Evolutionary conservation across 768 basidiomycete species (phyloP).

Genomic region (Galerina sulciceps): DNA sequence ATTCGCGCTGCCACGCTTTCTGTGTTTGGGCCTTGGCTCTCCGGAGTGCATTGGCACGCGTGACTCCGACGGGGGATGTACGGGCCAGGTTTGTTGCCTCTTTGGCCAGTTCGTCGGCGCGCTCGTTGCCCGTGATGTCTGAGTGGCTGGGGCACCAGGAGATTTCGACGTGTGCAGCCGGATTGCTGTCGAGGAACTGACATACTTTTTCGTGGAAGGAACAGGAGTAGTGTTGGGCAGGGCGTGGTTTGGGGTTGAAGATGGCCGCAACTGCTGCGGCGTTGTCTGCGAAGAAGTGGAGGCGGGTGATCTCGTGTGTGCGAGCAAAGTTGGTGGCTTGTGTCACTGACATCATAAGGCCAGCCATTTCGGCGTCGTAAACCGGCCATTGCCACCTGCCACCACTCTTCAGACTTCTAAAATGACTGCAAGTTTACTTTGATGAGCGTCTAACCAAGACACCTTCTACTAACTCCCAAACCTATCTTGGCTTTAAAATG

Average conservation of each 20-base stretch:
- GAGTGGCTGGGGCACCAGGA: conserved; percentile 19
- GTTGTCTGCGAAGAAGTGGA: conserved; percentile 30
- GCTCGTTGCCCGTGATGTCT: conserved; percentile 22
- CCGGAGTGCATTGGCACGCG: conserved; percentile 16
- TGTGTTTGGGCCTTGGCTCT: conserved; percentile 6
- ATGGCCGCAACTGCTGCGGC: conserved; percentile 20
- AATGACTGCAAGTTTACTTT: no score
- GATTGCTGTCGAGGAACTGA: conserved; percentile 13
- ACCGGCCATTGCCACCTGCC: no score
- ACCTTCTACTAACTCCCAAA: no score
- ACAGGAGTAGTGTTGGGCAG: conserved; percentile 19
- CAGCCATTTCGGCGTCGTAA: conserved; percentile 30
- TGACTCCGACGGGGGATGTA: conserved; percentile 5
- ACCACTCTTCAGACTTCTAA: no score
- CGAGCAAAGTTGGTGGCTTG: conserved; percentile 4
- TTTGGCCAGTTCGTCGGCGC: conserved; percentile 29
- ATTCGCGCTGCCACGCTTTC: not conserved
- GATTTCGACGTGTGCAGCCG: conserved; percentile 5
- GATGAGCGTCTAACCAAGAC: no score
- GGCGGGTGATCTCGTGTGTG: conserved; percentile 12
- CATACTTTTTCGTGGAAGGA: conserved; percentile 18
- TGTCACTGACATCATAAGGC: conserved; percentile 17
- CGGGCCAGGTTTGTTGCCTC: conserved; percentile 10
- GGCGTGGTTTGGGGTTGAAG: conserved; percentile 17
- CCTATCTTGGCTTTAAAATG: no score